phyloP scores from a whole-genome alignment of 257 asterid species.

The Solanum rostratum region DNA sequence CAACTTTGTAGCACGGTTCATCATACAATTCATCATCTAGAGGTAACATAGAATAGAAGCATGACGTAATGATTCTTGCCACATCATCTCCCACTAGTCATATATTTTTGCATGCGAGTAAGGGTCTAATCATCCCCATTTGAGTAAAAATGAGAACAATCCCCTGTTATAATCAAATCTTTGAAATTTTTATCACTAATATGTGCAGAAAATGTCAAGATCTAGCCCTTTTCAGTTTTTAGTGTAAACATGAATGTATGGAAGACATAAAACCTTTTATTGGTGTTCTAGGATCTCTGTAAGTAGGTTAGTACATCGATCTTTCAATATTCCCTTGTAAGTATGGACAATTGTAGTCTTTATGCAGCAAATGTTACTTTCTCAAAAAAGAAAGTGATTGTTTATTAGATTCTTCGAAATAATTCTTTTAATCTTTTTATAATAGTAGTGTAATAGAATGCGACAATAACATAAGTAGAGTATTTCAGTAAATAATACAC shows the following conservation, averaged over 20 bases:
- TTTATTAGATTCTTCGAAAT: neutral
- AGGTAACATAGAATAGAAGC: slow-evolving; percentile 52
- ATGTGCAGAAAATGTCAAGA: neutral
- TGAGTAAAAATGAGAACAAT: neutral
- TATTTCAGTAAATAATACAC: neutral
- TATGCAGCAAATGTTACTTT: no score
- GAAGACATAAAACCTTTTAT: no score
- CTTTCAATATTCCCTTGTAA: no score
- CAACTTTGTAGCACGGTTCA: slow-evolving; percentile 48
- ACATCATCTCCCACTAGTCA: slow-evolving; percentile 61
- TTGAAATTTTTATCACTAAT: neutral
- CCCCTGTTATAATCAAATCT: neutral
- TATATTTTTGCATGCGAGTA: slow-evolving; percentile 31
- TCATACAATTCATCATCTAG: slow-evolving; percentile 18
- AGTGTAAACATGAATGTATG: no score
- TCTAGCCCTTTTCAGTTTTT: neutral
- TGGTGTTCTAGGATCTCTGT: no score
- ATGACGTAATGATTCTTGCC: slow-evolving; percentile 50
- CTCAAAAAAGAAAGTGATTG: neutral
- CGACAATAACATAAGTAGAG: neutral
- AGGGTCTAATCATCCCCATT: slow-evolving; percentile 33
- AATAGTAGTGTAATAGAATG: neutral
- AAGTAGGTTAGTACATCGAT: no score
- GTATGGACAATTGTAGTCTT: no score
- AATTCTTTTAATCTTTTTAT: neutral